Conservation (phyloP, 805 yeast species). For the Candida dajiaensis region DNA sequence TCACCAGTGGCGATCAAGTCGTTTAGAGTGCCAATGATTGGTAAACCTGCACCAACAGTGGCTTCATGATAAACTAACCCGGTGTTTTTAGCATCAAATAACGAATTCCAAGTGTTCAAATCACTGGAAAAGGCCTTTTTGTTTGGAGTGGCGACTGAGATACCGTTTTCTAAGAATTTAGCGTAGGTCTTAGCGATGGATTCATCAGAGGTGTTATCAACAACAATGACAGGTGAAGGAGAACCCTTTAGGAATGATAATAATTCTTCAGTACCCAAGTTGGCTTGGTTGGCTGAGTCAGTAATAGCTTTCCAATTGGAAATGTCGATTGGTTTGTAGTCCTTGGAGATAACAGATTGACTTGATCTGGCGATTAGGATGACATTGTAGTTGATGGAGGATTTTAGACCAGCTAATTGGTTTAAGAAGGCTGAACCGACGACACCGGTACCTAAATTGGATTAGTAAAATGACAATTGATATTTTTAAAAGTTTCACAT, state of each 20-base stretch:
- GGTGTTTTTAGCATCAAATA: slow-evolving; percentile 49
- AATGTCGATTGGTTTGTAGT: slow-evolving; percentile 67
- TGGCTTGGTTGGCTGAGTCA: slow-evolving; percentile 35
- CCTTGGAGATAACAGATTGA: slow-evolving; percentile 60
- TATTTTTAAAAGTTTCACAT: slow-evolving; percentile 11
- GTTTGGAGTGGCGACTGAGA: slow-evolving; percentile 96
- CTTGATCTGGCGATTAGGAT: slow-evolving; percentile 73
- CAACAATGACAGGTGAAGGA: slow-evolving; percentile 69
- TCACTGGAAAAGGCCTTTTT: slow-evolving; percentile 92
- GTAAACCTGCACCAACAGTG: slow-evolving; percentile 98
- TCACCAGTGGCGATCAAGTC: slow-evolving; percentile 93
- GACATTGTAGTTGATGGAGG: slow-evolving; percentile 64
- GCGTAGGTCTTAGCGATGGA: slow-evolving; percentile 75
- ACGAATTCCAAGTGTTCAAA: slow-evolving; percentile 66
- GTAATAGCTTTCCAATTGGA: slow-evolving; percentile 49
- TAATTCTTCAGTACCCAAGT: slow-evolving; percentile 53
- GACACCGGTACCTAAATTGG: slow-evolving; percentile 69
- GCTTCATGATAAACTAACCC: slow-evolving; percentile 94
- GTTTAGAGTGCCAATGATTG: slow-evolving; percentile 81
- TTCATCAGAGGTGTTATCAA: slow-evolving; percentile 91
- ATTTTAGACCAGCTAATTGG: slow-evolving; percentile 62
- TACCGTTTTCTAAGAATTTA: slow-evolving; percentile 62
- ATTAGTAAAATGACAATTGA: not conserved
- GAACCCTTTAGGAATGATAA: slow-evolving; percentile 59
- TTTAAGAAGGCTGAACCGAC: slow-evolving; percentile 89